phyloP scores from a whole-genome alignment of 2,329 filamentous ascomycete genomes.

The Purpureocillium takamizusanense region DNA sequence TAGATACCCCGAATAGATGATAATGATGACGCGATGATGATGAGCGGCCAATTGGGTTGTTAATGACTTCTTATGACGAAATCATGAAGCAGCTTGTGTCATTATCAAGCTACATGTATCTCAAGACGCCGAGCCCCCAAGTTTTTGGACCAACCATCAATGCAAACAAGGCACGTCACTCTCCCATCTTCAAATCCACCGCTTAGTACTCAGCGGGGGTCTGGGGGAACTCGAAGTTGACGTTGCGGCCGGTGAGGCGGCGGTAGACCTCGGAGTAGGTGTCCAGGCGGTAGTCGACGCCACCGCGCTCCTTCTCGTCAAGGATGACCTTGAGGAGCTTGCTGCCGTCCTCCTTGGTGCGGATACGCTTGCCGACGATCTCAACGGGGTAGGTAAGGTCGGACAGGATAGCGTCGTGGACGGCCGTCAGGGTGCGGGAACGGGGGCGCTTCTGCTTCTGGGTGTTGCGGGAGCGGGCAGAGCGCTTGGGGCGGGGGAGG shows the following conservation, averaged over 20 bases:
- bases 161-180: slow-evolving; percentile 23
- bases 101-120: slow-evolving; percentile 39
- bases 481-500: slow-evolving; percentile 96
- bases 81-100: slow-evolving; percentile 34
- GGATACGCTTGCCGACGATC: slow-evolving; percentile 98
- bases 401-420: slow-evolving; percentile 95
- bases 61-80: slow-evolving; percentile 17
- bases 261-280: slow-evolving; percentile 99
- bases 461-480: slow-evolving; percentile 88
- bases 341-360: slow-evolving; percentile 97
- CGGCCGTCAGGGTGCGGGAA: slow-evolving; percentile 93
- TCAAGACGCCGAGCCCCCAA: slow-evolving; percentile 38
- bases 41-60: slow-evolving; percentile 7
- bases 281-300: slow-evolving; percentile 98
- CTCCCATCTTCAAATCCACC: slow-evolving; percentile 7
- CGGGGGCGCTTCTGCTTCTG: slow-evolving; percentile 99
- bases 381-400: slow-evolving; percentile 99
- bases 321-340: slow-evolving; percentile 99
- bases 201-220: slow-evolving; percentile 73
- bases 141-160: slow-evolving; percentile 28
- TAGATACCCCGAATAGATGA: slow-evolving; percentile 32
- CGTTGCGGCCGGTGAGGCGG: slow-evolving; percentile 89
- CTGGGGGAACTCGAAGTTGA: slow-evolving; percentile 98
- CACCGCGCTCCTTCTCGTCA: slow-evolving; percentile 99
- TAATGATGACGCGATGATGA: no score